Evolutionary conservation across 768 basidiomycete species (phyloP), one percentile per base, ranked within the genome.

Genomic region (Rhodotorula babjevae): DNA sequence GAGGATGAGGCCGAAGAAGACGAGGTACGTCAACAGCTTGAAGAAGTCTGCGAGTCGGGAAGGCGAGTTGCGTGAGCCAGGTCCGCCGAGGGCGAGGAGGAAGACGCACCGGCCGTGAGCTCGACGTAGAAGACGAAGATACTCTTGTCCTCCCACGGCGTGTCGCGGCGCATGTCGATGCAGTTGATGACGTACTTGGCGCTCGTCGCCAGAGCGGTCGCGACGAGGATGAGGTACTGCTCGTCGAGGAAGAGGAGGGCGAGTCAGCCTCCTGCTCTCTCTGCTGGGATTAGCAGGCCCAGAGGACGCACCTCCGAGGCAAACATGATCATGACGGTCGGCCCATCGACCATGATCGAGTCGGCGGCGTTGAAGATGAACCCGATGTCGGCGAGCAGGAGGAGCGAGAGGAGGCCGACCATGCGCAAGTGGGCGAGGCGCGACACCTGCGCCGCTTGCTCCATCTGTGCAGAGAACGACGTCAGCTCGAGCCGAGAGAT

Each of bases 81-180:
- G 14, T 7, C 5, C 44, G 44, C 3, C 12, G 23, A 12, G 36
- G 31, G 21, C 23, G 31, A 4, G 9, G 5, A 6, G 23, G 16
- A 5, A 19, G 65, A 82, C 87, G 60, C 74, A 94, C 95, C 93
- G 55, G 93, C 94, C 40, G 85, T 84, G 64, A 98, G 82, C 79
- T 98, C 96, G 68, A 97, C 87, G 79, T 97, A 98, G 83, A 96
- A 97, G 16, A 90, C 84, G 85, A 88, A 94, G 88, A 97, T 94
- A 83, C 91, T 93, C 84, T 97, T 98, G 79, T 93, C 90, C 81
- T 99, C 94, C 96, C 96, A 98, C 87, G 73, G 93, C 89, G 3
- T 90, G 88, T 80, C 89, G 42, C 91, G 85, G 0, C 71, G 65
- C 60, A 93, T 82, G 80, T 99, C 96, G 72, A 90, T 85, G 25